Evolutionary conservation across 2,329 filamentous ascomycete species (phyloP).

Genomic region (Drechslerella stenobrocha): DNA sequence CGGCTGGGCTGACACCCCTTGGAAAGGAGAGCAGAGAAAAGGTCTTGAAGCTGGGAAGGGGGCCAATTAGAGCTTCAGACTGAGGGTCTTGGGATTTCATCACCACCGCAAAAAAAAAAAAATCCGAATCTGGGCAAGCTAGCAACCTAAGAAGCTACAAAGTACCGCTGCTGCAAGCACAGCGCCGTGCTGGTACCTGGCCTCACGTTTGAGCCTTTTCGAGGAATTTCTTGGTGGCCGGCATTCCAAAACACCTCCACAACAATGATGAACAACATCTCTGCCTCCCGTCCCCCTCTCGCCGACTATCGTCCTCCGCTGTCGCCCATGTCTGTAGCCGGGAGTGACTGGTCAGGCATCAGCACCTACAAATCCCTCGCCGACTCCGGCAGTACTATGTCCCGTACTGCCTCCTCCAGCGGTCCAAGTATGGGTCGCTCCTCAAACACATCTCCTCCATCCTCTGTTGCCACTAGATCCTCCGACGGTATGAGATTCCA

Average conservation of each 20-base stretch:
- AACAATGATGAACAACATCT: conserved; percentile 44
- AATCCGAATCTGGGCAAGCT: conserved; percentile 2
- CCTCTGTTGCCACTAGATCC: conserved; percentile 80
- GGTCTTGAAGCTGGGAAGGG: conserved; percentile 3
- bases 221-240: conserved; percentile 34
- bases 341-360: conserved; percentile 77
- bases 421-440: conserved; percentile 55
- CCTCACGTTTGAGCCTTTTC: conserved; percentile 41
- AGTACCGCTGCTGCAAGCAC: conserved; percentile 9
- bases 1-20: conserved; percentile 12
- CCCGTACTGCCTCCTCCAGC: conserved; percentile 57
- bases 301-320: conserved; percentile 59
- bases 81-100: neutral
- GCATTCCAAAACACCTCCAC: conserved; percentile 26
- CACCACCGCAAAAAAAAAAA: neutral
- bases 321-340: conserved; percentile 78
- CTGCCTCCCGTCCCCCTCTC: conserved; percentile 32
- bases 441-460: conserved; percentile 72
- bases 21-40: conserved; percentile 5
- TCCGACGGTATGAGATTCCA: conserved; percentile 75
- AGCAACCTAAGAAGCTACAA: neutral
- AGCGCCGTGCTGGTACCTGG: conserved; percentile 3
- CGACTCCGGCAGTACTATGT: conserved; percentile 59
- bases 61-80: conserved; percentile 6
- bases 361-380: conserved; percentile 67